Evolutionary conservation across 768 basidiomycete species (phyloP).

Genomic region (Panaeolus papilionaceus): DNA sequence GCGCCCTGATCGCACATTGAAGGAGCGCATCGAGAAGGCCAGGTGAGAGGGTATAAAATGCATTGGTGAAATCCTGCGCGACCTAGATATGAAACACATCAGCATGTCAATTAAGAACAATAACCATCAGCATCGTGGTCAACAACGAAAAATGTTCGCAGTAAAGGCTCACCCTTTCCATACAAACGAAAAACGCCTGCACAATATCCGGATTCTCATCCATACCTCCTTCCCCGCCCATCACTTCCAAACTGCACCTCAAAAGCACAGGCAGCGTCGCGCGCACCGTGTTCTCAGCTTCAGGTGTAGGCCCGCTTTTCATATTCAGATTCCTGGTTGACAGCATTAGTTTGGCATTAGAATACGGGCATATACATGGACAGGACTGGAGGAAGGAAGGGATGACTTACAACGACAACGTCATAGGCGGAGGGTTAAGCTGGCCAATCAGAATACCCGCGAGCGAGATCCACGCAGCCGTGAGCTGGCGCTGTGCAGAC

Average conservation of each 20-base stretch:
- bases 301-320: conserved; percentile 56
- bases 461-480: conserved; percentile 85
- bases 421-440: conserved; percentile 72
- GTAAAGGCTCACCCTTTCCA: conserved; percentile 52
- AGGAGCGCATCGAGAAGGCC: conserved; percentile 72
- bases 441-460: conserved; percentile 83
- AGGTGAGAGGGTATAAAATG: conserved; percentile 68
- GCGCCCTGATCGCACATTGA: conserved; percentile 68
- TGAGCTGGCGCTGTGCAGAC: conserved; percentile 74
- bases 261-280: conserved; percentile 63
- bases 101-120: too few species aligned
- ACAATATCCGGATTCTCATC: conserved; percentile 91
- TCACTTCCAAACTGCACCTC: conserved; percentile 56
- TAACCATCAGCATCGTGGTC: too few species aligned
- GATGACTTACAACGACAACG: conserved; percentile 27
- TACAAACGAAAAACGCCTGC: conserved; percentile 85
- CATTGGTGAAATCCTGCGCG: conserved; percentile 63
- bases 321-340: conserved; percentile 34
- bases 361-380: too few species aligned
- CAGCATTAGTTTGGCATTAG: too few species aligned
- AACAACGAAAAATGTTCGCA: too few species aligned
- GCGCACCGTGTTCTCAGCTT: conserved; percentile 63
- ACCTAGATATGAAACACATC: conserved; percentile 28
- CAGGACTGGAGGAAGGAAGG: not conserved
- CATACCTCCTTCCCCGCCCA: conserved; percentile 70